Percentiles rank a stretch among this genome's conserved stretches.
These are phyloP conservation scores for Salvia rosmarinus DNA, from an alignment of 257 asterid species.

Conservation along the genomic window DNA sequence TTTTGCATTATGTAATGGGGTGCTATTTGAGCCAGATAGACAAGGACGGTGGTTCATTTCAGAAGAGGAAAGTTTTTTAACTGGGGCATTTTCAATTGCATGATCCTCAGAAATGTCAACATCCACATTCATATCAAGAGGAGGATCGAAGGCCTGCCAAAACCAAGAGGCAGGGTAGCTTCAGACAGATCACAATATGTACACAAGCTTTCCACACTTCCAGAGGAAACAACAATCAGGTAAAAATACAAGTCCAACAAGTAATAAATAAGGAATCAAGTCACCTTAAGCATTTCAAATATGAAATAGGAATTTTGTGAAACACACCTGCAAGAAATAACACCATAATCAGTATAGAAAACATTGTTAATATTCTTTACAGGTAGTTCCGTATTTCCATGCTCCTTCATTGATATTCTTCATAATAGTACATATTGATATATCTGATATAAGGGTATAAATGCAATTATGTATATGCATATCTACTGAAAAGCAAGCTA, in stretches of 20 bases:
- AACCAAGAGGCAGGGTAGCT: slow-evolving; percentile 30
- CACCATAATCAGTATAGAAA: slow-evolving; percentile 33
- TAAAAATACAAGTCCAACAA: slow-evolving; percentile 19
- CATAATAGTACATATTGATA: slow-evolving; percentile 7
- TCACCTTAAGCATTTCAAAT: slow-evolving; percentile 98
- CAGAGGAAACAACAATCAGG: slow-evolving; percentile 12
- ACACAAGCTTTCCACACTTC: slow-evolving; percentile 22
- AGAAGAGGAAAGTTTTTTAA: slow-evolving; percentile 40
- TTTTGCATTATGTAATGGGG: slow-evolving; percentile 37
- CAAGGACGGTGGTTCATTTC: slow-evolving; percentile 39
- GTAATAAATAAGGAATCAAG: slow-evolving; percentile 18
- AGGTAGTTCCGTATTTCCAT: not conserved
- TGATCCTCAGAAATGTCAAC: slow-evolving; percentile 50
- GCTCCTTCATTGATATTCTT: not conserved
- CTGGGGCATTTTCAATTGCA: slow-evolving; percentile 43
- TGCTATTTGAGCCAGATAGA: slow-evolving; percentile 42
- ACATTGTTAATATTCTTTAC: not conserved
- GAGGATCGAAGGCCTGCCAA: slow-evolving; percentile 94
- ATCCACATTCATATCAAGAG: slow-evolving; percentile 79
- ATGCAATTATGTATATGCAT: not conserved
- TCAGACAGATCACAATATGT: slow-evolving; percentile 30
- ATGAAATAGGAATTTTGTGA: slow-evolving; percentile 86
- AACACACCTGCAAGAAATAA: slow-evolving; percentile 71
- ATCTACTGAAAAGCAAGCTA: not conserved
- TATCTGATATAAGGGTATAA: not conserved